These are phyloP conservation scores for Lavandula angustifolia DNA, from an alignment of 257 asterid genomes.

Conservation along the genomic window DNA sequence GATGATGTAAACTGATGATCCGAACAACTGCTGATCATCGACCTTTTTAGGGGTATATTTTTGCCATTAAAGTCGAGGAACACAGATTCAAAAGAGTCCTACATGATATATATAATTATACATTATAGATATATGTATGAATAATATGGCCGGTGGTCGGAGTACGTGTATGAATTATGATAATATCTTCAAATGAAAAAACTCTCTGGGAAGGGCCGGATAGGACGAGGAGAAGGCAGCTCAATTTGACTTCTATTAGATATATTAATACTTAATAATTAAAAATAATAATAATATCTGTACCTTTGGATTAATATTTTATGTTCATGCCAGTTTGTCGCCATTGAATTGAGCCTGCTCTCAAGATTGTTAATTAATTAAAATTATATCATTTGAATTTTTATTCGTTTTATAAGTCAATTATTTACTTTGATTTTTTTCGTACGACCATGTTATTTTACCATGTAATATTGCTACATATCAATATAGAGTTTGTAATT, in stretches of 20 bases:
- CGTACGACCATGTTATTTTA: too few species aligned
- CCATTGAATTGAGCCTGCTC: conserved; percentile 4
- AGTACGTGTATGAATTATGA: too few species aligned
- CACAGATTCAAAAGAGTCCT: not conserved
- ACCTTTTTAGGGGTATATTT: conserved; percentile 40
- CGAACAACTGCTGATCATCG: not conserved
- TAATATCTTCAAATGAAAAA: not conserved
- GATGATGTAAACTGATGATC: conserved; percentile 31
- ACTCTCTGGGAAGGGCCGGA: not conserved
- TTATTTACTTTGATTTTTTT: not conserved
- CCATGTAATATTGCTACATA: too few species aligned
- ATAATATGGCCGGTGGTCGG: too few species aligned
- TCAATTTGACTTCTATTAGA: conserved; percentile 21
- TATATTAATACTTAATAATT: too few species aligned
- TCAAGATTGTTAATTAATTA: not conserved
- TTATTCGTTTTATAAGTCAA: not conserved
- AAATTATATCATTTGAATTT: not conserved
- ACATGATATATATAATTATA: too few species aligned
- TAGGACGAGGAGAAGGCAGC: conserved; percentile 1
- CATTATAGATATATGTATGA: too few species aligned
- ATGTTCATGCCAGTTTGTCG: conserved; percentile 12
- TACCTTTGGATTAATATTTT: conserved; percentile 27
- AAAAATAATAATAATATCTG: too few species aligned
- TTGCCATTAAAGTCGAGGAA: conserved; percentile 39
- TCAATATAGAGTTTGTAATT: too few species aligned